These are phyloP conservation scores for Penicilliopsis zonata DNA, from an alignment of 495 filamentous ascomycete genomes.

Conservation along the genomic window DNA sequence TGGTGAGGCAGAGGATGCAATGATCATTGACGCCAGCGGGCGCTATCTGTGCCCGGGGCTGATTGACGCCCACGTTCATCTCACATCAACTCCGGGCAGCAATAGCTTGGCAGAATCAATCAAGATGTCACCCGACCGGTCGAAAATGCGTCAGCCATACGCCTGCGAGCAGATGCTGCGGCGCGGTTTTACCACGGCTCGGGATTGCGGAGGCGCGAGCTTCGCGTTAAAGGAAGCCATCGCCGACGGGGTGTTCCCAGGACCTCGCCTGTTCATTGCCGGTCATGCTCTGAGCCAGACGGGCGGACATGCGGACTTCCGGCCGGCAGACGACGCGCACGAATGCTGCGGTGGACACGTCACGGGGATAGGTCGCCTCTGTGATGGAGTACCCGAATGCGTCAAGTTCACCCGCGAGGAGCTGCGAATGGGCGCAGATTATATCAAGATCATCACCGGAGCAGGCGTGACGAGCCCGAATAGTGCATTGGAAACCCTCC, in stretches of 20 bases:
- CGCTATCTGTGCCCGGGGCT: slow-evolving; percentile 42
- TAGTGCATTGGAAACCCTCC: slow-evolving; percentile 33
- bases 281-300: slow-evolving; percentile 36
- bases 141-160: slow-evolving; percentile 30
- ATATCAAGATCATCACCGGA: slow-evolving; percentile 47
- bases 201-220: slow-evolving; percentile 40
- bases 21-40: slow-evolving; percentile 25
- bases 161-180: slow-evolving; percentile 34
- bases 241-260: slow-evolving; percentile 34
- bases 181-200: slow-evolving; percentile 40
- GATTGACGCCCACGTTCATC: slow-evolving; percentile 49
- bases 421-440: slow-evolving; percentile 38
- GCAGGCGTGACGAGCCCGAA: slow-evolving; percentile 42
- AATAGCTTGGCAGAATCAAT: slow-evolving; percentile 10
- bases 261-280: slow-evolving; percentile 35
- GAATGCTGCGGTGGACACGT: slow-evolving; percentile 31
- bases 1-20: not conserved
- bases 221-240: slow-evolving; percentile 38
- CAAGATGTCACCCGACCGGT: slow-evolving; percentile 8
- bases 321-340: slow-evolving; percentile 18
- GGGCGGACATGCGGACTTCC: slow-evolving; percentile 42
- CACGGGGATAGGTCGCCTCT: slow-evolving; percentile 23
- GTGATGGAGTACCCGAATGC: slow-evolving; percentile 40
- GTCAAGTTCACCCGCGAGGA: slow-evolving; percentile 37
- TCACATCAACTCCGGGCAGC: slow-evolving; percentile 32